These are phyloP conservation scores for Hymenoscyphus occultus DNA, from an alignment of 2,329 filamentous ascomycete species.

Conservation along the genomic window DNA sequence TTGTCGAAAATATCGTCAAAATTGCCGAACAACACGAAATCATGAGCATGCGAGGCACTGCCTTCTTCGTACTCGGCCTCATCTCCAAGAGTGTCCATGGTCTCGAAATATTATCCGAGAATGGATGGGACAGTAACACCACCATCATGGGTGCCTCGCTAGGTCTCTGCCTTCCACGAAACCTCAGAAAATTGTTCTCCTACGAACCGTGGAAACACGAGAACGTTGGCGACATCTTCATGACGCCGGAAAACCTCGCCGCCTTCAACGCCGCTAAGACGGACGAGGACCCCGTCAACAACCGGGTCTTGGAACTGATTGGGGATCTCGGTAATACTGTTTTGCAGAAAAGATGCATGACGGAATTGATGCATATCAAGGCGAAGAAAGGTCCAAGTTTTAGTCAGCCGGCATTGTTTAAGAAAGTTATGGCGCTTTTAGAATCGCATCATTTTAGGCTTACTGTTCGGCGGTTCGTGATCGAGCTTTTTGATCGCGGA, in stretches of 20 bases:
- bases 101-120: constrained; percentile 82
- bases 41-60: constrained; percentile 89
- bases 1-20: constrained; percentile 80
- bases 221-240: constrained; percentile 32
- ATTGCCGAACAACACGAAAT: constrained; percentile 88
- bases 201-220: constrained; percentile 55
- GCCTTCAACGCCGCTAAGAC: constrained; percentile 47
- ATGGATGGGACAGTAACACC: constrained; percentile 90
- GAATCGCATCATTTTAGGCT: constrained; percentile 89
- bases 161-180: constrained; percentile 80
- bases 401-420: constrained; percentile 73
- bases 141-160: constrained; percentile 78
- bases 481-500: constrained; percentile 90
- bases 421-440: constrained; percentile 78
- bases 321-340: constrained; percentile 92
- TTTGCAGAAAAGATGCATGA: constrained; percentile 80
- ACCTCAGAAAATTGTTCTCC: constrained; percentile 76
- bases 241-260: constrained; percentile 45
- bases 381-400: constrained; percentile 73
- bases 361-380: constrained; percentile 78
- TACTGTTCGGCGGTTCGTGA: constrained; percentile 80
- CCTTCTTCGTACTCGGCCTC: constrained; percentile 91
- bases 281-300: constrained; percentile 59
- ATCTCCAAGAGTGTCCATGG: constrained; percentile 91
- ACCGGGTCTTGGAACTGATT: constrained; percentile 78